These are phyloP conservation scores for Colletotrichum musae DNA, from an alignment of 2,329 filamentous ascomycete genomes.

Conservation along the genomic window DNA sequence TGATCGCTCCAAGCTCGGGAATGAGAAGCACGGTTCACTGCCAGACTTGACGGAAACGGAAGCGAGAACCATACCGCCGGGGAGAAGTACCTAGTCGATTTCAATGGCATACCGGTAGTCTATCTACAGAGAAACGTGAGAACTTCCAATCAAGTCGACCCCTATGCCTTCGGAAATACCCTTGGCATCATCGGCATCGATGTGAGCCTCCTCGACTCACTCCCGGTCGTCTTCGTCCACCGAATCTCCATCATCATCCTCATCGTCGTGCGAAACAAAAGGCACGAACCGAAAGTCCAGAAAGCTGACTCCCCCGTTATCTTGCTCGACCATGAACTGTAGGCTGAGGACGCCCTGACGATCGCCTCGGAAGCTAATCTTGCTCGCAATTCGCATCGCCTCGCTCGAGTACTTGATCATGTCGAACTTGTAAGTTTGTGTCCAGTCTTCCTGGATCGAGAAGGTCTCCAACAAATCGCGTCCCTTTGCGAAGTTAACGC, in stretches of 20 bases:
- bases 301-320: slow-evolving; percentile 78
- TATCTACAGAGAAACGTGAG: not conserved
- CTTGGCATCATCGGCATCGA: not conserved
- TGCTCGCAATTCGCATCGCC: slow-evolving; percentile 93
- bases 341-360: slow-evolving; percentile 90
- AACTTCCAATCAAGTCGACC: not conserved
- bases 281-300: slow-evolving; percentile 89
- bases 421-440: slow-evolving; percentile 87
- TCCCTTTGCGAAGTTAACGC: slow-evolving; percentile 76
- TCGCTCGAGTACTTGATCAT: slow-evolving; percentile 87
- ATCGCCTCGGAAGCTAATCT: slow-evolving; percentile 92
- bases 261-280: slow-evolving; percentile 73
- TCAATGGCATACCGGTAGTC: not conserved
- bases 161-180: not conserved
- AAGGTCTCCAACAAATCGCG: slow-evolving; percentile 83
- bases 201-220: not conserved
- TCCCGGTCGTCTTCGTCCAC: slow-evolving; percentile 49
- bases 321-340: slow-evolving; percentile 96
- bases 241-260: slow-evolving; percentile 61
- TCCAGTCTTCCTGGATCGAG: slow-evolving; percentile 70
- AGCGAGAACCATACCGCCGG: slow-evolving; percentile 1
- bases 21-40: slow-evolving; percentile 23
- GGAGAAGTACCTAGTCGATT: not conserved
- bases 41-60: slow-evolving; percentile 28
- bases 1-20: slow-evolving; percentile 28